These are phyloP conservation scores for Austroboletus novae-zelandiae DNA, from an alignment of 1,284 basidiomycete species.

Conservation along the genomic window DNA sequence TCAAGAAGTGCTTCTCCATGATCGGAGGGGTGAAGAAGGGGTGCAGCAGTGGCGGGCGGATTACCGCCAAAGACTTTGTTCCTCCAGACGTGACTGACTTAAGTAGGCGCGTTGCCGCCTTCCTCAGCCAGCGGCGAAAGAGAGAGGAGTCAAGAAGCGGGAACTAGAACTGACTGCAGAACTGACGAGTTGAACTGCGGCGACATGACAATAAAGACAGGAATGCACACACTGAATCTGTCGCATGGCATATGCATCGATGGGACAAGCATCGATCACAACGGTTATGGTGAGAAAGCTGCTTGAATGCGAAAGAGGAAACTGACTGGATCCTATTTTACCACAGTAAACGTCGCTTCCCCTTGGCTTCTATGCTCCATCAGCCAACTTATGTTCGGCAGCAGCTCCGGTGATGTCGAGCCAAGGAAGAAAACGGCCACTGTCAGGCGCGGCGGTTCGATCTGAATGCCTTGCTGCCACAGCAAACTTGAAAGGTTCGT, in stretches of 20 bases:
- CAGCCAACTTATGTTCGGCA: slow-evolving; percentile 36
- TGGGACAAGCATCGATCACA: slow-evolving; percentile 55
- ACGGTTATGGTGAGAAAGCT: slow-evolving; percentile 62
- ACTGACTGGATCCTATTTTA: slow-evolving; percentile 47
- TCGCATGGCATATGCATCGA: slow-evolving; percentile 42
- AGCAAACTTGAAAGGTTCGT: too few species aligned
- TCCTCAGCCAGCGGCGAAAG: slow-evolving; percentile 86
- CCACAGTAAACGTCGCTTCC: slow-evolving; percentile 52
- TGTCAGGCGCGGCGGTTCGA: slow-evolving; percentile 50
- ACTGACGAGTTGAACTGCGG: slow-evolving; percentile 43
- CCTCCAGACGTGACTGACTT: slow-evolving; percentile 87
- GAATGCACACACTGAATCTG: slow-evolving; percentile 45
- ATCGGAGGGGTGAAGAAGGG: slow-evolving; percentile 52
- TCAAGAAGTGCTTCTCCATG: slow-evolving; percentile 46
- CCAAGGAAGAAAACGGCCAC: slow-evolving; percentile 29
- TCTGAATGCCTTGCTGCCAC: too few species aligned
- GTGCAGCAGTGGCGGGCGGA: slow-evolving; percentile 58
- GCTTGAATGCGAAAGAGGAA: slow-evolving; percentile 7
- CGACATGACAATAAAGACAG: slow-evolving; percentile 49
- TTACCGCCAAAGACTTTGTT: slow-evolving; percentile 79
- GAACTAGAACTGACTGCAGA: slow-evolving; percentile 63
- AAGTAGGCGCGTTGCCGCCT: slow-evolving; percentile 86
- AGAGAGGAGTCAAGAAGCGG: slow-evolving; percentile 77
- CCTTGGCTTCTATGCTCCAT: slow-evolving; percentile 53
- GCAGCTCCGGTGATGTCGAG: slow-evolving; percentile 45